Evolutionary conservation across 805 yeast genomes (phyloP).

Genomic region (Ogataea chonburiensis): DNA sequence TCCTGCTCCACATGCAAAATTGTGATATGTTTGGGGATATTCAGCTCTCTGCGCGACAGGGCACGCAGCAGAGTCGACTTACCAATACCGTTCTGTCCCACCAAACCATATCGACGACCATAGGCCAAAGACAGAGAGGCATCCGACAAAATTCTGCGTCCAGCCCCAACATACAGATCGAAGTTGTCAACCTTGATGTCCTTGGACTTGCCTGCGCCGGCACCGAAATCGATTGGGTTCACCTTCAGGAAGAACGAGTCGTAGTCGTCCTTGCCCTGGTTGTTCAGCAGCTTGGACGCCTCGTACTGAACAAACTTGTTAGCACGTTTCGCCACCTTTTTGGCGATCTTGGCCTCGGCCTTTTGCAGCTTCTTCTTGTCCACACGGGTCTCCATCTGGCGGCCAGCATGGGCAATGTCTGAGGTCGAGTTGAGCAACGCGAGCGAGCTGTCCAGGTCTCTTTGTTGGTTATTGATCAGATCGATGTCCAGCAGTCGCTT

Average conservation of each 20-base stretch:
- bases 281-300: constrained; percentile 85
- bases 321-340: constrained; percentile 86
- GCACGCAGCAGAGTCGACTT: constrained; percentile 92
- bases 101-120: constrained; percentile 95
- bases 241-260: constrained; percentile 94
- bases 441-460: constrained; percentile 73
- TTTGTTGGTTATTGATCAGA: constrained; percentile 64
- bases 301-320: constrained; percentile 85
- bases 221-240: constrained; percentile 89
- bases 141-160: constrained; percentile 86
- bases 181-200: constrained; percentile 91
- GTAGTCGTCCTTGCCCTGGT: constrained; percentile 67
- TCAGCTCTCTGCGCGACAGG: constrained; percentile 86
- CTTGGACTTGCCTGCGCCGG: constrained; percentile 93
- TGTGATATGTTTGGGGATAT: constrained; percentile 93
- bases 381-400: constrained; percentile 89
- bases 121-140: constrained; percentile 82
- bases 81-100: constrained; percentile 99
- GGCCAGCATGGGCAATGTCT: constrained; percentile 88
- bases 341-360: constrained; percentile 96
- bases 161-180: constrained; percentile 94
- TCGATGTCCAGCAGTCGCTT: constrained; percentile 81
- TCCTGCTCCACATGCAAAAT: constrained; percentile 98
- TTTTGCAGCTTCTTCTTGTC: constrained; percentile 95
- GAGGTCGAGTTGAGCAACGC: constrained; percentile 74